These are phyloP conservation scores for Sarcocystis neurona DNA, from an alignment of 169 alveolate genomes.

Conservation along the genomic window DNA sequence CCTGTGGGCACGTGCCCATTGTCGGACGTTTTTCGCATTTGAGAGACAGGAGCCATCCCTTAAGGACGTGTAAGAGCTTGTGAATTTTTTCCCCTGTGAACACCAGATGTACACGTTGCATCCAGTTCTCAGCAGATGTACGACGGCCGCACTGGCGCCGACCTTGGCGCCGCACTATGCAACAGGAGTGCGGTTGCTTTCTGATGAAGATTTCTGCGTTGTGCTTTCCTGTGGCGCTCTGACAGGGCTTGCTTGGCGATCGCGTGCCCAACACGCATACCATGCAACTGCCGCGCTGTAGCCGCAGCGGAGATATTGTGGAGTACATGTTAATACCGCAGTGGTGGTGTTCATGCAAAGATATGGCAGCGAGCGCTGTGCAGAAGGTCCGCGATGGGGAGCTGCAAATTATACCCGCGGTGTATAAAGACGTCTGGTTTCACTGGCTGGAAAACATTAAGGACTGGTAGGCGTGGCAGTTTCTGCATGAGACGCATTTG, in stretches of 20 bases:
- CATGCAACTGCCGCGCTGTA: slow-evolving; percentile 97
- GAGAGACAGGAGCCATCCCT: no score
- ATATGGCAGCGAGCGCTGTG: slow-evolving; percentile 88
- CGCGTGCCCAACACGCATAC: slow-evolving; percentile 88
- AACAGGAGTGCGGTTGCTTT: no score
- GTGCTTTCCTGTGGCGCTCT: background rate
- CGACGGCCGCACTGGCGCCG: no score
- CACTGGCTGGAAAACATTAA: slow-evolving; percentile 97
- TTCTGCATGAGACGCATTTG: no score
- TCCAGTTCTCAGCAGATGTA: no score
- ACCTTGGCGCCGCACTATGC: no score
- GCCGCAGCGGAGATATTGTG: slow-evolving; percentile 97
- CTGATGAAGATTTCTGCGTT: background rate
- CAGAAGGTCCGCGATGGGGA: slow-evolving; percentile 91
- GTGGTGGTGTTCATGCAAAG: slow-evolving; percentile 96
- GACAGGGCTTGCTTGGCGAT: slow-evolving; percentile 70
- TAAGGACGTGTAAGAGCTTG: no score
- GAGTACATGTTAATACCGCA: slow-evolving; percentile 98
- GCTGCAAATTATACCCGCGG: slow-evolving; percentile 92
- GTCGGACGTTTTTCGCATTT: no score
- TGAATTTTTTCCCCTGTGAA: no score
- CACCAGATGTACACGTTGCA: no score
- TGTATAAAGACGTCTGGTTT: slow-evolving; percentile 94
- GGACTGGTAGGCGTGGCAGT: slow-evolving; percentile 91
- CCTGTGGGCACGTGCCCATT: no score